phyloP scores from a whole-genome alignment of 495 filamentous ascomycete species.

The Tuber borchii region DNA sequence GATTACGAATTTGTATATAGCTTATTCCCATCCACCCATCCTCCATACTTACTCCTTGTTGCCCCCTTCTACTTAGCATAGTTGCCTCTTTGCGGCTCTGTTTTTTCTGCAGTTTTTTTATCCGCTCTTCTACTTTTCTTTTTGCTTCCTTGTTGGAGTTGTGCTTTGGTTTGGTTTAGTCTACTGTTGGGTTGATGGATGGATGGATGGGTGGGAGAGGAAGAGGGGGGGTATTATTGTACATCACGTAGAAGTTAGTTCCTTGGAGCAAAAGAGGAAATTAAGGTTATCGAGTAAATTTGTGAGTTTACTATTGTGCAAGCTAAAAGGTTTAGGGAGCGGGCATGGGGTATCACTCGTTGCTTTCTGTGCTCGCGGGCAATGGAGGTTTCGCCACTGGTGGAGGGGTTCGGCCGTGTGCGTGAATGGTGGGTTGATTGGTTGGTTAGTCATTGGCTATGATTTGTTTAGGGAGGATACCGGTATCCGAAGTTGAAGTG shows the following conservation, averaged over 20 bases:
- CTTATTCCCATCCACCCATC: background rate
- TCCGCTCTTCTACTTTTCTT: background rate
- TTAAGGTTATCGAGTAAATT: background rate
- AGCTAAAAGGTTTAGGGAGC: background rate
- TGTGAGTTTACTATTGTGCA: background rate
- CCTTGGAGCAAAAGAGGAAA: background rate
- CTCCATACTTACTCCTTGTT: background rate
- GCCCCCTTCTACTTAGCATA: background rate
- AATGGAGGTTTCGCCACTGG: background rate
- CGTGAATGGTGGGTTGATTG: background rate
- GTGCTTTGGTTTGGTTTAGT: background rate
- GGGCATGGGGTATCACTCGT: conserved; percentile 4
- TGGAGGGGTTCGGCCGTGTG: background rate
- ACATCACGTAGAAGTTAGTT: background rate
- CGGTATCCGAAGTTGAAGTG: background rate
- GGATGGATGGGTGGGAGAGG: background rate
- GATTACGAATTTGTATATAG: conserved; percentile 5
- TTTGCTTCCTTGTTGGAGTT: background rate
- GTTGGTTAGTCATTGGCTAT: background rate
- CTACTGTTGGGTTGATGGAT: background rate
- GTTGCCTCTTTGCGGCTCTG: background rate
- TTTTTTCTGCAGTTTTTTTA: background rate
- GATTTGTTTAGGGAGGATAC: background rate
- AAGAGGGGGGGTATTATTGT: background rate
- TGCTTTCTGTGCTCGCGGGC: background rate